Evolutionary conservation across 2,329 filamentous ascomycete genomes (phyloP).

Genomic region (Aurifilum marmelostoma): DNA sequence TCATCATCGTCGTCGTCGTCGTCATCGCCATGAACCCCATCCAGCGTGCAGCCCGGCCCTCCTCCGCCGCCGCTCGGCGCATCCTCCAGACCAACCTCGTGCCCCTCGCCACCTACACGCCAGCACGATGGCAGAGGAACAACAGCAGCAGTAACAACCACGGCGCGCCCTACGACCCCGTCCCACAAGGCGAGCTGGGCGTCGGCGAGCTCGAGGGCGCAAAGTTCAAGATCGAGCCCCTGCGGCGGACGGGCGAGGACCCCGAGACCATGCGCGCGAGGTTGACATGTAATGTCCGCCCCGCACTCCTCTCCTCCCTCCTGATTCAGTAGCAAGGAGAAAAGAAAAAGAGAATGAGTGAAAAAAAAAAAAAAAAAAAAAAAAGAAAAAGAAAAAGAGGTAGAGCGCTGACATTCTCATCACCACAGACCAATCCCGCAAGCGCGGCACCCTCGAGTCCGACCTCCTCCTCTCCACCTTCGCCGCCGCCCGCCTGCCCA

Average conservation of each 20-base stretch:
- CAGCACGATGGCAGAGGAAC: constrained; percentile 19
- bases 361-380: constrained; percentile 3
- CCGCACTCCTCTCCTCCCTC: constrained; percentile 12
- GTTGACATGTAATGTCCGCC: constrained; percentile 68
- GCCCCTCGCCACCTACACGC: constrained; percentile 18
- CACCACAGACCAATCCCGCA: constrained; percentile 84
- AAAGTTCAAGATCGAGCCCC: constrained; percentile 86
- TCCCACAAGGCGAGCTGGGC: constrained; percentile 61
- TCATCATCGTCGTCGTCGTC: too few relatives aligned
- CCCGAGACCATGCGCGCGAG: constrained; percentile 84
- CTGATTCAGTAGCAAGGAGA: neutral
- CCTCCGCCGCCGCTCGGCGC: constrained; percentile 29
- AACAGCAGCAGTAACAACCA: constrained; percentile 23
- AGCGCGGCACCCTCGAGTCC: constrained; percentile 92
- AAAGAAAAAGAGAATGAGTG: neutral
- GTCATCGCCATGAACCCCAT: constrained; percentile 18
- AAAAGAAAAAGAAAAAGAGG: neutral
- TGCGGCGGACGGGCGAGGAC: constrained; percentile 83
- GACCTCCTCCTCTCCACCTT: constrained; percentile 97
- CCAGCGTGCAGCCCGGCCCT: constrained; percentile 25
- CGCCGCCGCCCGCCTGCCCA: constrained; percentile 74
- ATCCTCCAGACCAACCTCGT: constrained; percentile 27
- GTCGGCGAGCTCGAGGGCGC: constrained; percentile 89
- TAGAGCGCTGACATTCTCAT: too few relatives aligned
- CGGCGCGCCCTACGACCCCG: constrained; percentile 32